Conservation (phyloP, 2,329 filamentous ascomycete species). For the Aspergillus hortae region DNA sequence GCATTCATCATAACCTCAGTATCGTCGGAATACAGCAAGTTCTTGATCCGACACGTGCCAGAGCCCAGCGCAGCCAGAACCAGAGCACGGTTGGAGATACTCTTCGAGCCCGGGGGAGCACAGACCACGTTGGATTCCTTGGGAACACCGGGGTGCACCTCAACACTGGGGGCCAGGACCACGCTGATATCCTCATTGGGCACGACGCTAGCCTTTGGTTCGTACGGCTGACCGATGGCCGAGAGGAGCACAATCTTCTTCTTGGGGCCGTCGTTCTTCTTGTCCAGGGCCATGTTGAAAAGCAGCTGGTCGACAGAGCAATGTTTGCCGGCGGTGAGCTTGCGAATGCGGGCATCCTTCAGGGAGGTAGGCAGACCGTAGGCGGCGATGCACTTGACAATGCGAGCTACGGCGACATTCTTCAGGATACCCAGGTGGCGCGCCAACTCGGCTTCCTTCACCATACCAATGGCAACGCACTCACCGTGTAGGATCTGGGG, state of each 20-base stretch:
- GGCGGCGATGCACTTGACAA: conserved; percentile 90
- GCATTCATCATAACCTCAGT: conserved; percentile 96
- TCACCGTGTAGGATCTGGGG: conserved; percentile 95
- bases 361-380: conserved; percentile 86
- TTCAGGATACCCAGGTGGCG: conserved; percentile 82
- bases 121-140: conserved; percentile 66
- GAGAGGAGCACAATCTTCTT: conserved; percentile 95
- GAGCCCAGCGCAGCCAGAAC: conserved; percentile 87
- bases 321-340: conserved; percentile 77
- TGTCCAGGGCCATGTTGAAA: conserved; percentile 94
- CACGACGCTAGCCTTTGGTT: conserved; percentile 86
- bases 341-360: conserved; percentile 76
- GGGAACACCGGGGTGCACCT: conserved; percentile 70
- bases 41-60: conserved; percentile 83
- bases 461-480: conserved; percentile 95
- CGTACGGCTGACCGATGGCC: conserved; percentile 81
- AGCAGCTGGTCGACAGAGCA: conserved; percentile 84
- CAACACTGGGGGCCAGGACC: conserved; percentile 74
- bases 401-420: conserved; percentile 80
- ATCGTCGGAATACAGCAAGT: conserved; percentile 92
- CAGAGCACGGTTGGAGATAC: conserved; percentile 91
- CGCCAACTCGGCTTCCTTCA: conserved; percentile 92
- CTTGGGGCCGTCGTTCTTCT: conserved; percentile 93
- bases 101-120: conserved; percentile 91
- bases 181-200: conserved; percentile 78